Evolutionary conservation across 306 rosid species (phyloP), one percentile per base, ranked within the genome.

Genomic region (Mimosa pudica): DNA sequence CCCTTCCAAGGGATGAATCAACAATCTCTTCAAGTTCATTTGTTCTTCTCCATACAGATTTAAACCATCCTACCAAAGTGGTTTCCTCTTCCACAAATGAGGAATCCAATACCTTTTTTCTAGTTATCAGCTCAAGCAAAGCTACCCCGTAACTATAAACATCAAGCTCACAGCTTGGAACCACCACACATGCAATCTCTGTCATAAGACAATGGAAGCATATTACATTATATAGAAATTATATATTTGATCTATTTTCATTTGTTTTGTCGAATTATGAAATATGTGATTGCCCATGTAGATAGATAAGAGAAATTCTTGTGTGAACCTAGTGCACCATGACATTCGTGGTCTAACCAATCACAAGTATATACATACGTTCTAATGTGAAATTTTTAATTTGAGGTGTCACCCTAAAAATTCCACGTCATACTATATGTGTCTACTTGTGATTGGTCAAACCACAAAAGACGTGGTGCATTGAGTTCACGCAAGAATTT

Each of bases 101-200:
- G 8, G 82, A 65, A 76, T 85, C 90, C 69, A 85, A 41, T n/a
- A 86, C 91, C 81, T 85, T 85, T 85, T 80, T 90, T 73, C 92
- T 58, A 6, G 49, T 66, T 8, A 66, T 41, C 20, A 66, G 49
- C 49, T 66, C 49, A 8, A 66, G 48, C 71, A 41, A 82, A 45
- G 88, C 88, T 10, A 86, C 87, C 41, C 94, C 94, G 2, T 79
- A 90, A 52, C 90, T 84, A 57, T 83, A 90, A 8, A 81, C 88
- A 52, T 90, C 92, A 13, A 89, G 77, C 47, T 84, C 89, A 73
- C 73, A 73, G 45, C 85, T 78, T 48, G 17, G 79, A 11, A 30
- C 69, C 33, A 79, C 65, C 54, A 81, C 45, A 68, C 49, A 85
- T 30, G 94, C 89, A 82, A 83, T 88, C 65, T 90, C 90, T 88